Conservation (phyloP, 1,284 basidiomycete species). For the Singerocomus rubriflavus region DNA sequence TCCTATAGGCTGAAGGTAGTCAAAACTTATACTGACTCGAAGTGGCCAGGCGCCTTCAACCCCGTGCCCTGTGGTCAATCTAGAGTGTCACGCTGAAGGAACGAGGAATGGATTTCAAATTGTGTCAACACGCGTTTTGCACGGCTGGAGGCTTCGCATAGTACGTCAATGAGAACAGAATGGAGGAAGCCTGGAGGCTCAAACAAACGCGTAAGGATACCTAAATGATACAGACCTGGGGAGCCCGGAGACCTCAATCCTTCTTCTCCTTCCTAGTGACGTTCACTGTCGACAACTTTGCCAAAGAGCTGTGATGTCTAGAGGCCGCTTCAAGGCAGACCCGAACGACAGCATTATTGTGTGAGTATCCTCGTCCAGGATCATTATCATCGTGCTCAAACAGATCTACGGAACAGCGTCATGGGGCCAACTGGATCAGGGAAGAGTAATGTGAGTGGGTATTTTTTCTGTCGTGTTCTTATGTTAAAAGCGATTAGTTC, state of each 20-base stretch:
- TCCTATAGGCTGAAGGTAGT: not conserved
- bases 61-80: not conserved
- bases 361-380: not conserved
- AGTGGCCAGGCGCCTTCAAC: not conserved
- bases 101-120: not conserved
- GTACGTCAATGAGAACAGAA: no score
- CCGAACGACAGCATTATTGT: constrained; percentile 11
- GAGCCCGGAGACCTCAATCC: not conserved
- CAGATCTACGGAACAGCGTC: constrained; percentile 4
- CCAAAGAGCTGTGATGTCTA: constrained; percentile 2
- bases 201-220: not conserved
- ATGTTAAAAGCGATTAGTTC: constrained; percentile 9
- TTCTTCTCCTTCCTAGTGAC: not conserved
- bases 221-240: not conserved
- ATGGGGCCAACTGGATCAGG: constrained; percentile 26
- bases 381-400: not conserved
- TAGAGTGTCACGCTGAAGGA: not conserved
- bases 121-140: not conserved
- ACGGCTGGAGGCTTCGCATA: not conserved
- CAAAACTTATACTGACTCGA: no score
- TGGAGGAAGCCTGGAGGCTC: not conserved
- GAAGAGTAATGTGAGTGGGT: constrained; percentile 21
- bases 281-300: not conserved
- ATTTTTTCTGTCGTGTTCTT: not conserved
- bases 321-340: constrained; percentile 5